Base-by-base conservation (phyloP, 2,329 filamentous ascomycete genomes). In the Pseudogymnoascus sp. region DNA sequence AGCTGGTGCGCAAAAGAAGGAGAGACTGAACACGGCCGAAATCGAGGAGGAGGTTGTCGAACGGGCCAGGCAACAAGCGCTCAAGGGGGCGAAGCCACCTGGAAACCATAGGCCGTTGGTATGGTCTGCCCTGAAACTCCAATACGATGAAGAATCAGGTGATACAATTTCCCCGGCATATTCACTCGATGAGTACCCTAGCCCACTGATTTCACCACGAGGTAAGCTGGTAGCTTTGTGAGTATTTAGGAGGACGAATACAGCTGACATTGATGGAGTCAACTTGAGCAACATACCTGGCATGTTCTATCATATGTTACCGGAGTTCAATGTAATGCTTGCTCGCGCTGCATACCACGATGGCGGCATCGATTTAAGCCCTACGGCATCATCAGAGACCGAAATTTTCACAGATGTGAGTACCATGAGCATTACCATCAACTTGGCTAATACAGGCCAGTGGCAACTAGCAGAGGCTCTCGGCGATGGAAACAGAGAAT, bases 1-100 rank as follows among this genome's bases (percentile, higher is more conserved):
- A 72, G 71, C 38, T 65, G 71, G 65, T 69, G 72, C 62, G 73
- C 70, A 70, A 15, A 59, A 23, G 35, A 68, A 65, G 29, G 53
- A 33, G 1, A 62, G 61, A 33, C 59, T 46, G 2, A 17, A 26
- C n/a, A 29, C 82, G 84, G 33, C 75, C 72, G 70, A 84, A 87
- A 60, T 79, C 83, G 65, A 79, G 79, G 26, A 78, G 70, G 1
- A 78, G 76, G 68, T 88, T 85, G 65, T 86, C 82, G 23, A 87
- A 71, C 1, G 84, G 83, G 1, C 76, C 78, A 1, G 85, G 84
- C 81, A 85, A 87, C 60, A 64, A 69, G 62, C 50, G 60, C 40
- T 62, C 67, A 64, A 63, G 56, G 17, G 50, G 59, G 37, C 31
- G 50, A 21, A 68, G 65, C 21, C 46, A 60, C 65, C 53, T 40